phyloP scores from a whole-genome alignment of 345 rosid genomes.

The Garcia nutans region DNA sequence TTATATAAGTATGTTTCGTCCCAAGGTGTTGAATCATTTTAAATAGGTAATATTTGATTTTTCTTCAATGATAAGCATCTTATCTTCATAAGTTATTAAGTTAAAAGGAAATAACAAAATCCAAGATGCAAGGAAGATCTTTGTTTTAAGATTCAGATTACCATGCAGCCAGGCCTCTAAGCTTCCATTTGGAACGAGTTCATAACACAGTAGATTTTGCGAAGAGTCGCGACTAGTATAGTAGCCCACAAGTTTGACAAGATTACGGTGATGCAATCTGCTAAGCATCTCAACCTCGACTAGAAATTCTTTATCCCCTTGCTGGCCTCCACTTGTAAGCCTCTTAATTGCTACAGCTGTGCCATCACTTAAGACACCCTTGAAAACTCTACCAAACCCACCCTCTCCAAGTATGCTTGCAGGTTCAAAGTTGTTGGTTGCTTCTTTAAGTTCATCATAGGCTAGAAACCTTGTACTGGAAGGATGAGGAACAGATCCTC shows the following conservation, averaged over 20 bases:
- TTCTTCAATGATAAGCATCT: background rate
- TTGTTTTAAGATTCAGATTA: slow-evolving; percentile 27
- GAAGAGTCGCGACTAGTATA: slow-evolving; percentile 84
- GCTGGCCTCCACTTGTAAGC: slow-evolving; percentile 87
- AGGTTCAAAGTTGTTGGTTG: slow-evolving; percentile 85
- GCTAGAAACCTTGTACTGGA: slow-evolving; percentile 82
- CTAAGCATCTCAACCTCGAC: slow-evolving; percentile 99
- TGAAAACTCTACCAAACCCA: slow-evolving; percentile 95
- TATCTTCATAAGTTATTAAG: background rate
- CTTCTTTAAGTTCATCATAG: slow-evolving; percentile 93
- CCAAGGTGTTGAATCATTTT: background rate
- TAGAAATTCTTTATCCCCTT: slow-evolving; percentile 92
- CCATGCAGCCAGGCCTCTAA: slow-evolving; percentile 99
- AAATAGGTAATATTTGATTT: background rate
- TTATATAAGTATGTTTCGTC: slow-evolving; percentile 2
- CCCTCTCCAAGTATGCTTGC: slow-evolving; percentile 95
- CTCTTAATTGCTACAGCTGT: slow-evolving; percentile 98
- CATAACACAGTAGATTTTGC: slow-evolving; percentile 90
- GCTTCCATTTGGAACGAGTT: slow-evolving; percentile 98
- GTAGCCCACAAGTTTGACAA: slow-evolving; percentile 98
- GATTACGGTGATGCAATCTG: slow-evolving; percentile 98
- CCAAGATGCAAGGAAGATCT: slow-evolving; percentile 1
- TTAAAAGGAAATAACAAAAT: slow-evolving; percentile 13
- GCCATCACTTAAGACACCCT: slow-evolving; percentile 95
- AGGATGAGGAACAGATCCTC: slow-evolving; percentile 79